Base-by-base conservation (phyloP, 139 green algal genomes). In the Volvox reticuliferus region DNA sequence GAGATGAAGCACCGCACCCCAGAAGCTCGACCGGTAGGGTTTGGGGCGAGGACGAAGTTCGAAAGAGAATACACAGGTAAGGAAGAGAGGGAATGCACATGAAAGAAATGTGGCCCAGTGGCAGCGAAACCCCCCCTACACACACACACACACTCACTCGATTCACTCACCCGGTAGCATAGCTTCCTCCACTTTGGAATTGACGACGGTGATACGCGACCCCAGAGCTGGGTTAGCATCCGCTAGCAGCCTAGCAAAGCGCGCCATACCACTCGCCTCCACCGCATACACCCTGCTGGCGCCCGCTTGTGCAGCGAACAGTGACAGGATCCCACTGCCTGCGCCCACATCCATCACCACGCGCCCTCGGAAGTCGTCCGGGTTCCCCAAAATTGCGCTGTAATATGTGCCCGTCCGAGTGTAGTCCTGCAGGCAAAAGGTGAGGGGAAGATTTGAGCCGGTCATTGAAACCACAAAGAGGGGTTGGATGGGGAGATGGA, bases 311-410 rank as follows among this genome's bases (percentile, higher is more conserved):
- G 97, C 98, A 5, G 98, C 97, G 92, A 99, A 99, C 1, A 99
- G 93, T 24, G 96, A 98, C n/a, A 99, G 96, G 85, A 99, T 99
- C 88, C 98, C 98, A 44, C 91, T 97, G 50, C 98, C 98, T 50
- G 97, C 97, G 5, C 98, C 98, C 12, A 99, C 98, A 91, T 99
- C 98, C 96, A 99, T 96, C 19, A 99, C 98, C 0, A 93, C 85
- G 83, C 98, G 98, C 83, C 96, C 98, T 82, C 96, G 75, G 86
- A 99, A 99, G 91, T 99, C 98, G 0, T 79, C 76, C 5, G 69
- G 44, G 93, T 99, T 99, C 62, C 97, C 95, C 44, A 96, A 61
- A 30, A 99, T 98, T 35, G 98, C 98, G 21, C 93, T 85, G 93
- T 98, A 97, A 95, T 99, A 99, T n/a, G 97, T 99, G 50, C 98